Base-by-base conservation (phyloP, 108 stramenopile genomes). In the Cylindrotheca closterium region DNA sequence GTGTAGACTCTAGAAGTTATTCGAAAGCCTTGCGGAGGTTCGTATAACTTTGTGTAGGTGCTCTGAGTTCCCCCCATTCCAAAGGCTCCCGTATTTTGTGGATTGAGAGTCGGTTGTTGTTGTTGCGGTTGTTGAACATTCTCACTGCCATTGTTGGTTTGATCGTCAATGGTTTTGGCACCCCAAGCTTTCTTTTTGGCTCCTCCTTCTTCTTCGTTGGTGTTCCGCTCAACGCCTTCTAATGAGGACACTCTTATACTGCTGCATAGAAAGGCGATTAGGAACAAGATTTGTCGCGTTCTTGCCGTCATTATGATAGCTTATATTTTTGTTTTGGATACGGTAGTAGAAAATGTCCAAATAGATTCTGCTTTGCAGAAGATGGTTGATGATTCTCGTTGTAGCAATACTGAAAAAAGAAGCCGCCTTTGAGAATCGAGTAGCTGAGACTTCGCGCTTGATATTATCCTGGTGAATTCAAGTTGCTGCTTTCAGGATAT, bases 1-100 rank as follows among this genome's bases (percentile, higher is more conserved):
- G 73, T 84, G 53, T 80, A 84, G 22, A 83, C 68, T 18, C 79
- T 68, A 12, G 75, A 73, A 1, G 63, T 64, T 8, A 83, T 67
- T 33, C 34, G 31, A 54, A 78, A 83, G 18, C 82, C 82, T 48
- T 73, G 64, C 21, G 79, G 50, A 15, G 65, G 54, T 32, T 22
- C 59, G 37, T 22, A 2, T 46, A 22, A n/a, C 15, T 19, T n/a
- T 17, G 5, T 60, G n/a, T 25, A 21, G n/a, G n/a, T n/a, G 0
- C 10, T 10, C 15, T 52, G 24, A 10, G 10, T 15, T 4, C 22
- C 21, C 17, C 32, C 21, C 32, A 30, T 60, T 25, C 37, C 21
- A 29, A 28, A 42, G 47, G 3, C 26, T 17, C 21, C 30, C 45
- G 34, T 30, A 46, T 47, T 17, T 34, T 27, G 8, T 30, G n/a